phyloP scores from a whole-genome alignment of 495 filamentous ascomycete species.

The Penicillium ochrochloron region DNA sequence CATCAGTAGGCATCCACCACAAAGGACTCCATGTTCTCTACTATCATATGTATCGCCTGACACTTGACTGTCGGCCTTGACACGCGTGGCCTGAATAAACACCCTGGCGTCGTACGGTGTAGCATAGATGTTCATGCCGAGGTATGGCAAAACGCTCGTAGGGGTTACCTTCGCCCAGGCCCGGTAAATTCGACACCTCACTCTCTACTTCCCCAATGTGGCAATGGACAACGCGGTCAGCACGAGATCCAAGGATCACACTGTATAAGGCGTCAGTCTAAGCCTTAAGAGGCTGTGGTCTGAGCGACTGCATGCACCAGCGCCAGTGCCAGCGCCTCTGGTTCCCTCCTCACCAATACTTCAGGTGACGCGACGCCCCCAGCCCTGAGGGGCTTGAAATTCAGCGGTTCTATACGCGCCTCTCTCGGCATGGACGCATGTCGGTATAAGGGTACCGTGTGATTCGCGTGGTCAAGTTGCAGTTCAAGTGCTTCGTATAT shows the following conservation, averaged over 20 bases:
- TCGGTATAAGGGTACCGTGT: not conserved
- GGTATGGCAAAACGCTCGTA: not conserved
- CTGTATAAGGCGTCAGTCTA: constrained; percentile 30
- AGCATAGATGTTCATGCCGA: constrained; percentile 11
- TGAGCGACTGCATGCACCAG: constrained; percentile 16
- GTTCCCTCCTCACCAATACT: constrained; percentile 7
- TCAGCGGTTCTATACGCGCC: constrained; percentile 6
- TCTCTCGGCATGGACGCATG: not conserved
- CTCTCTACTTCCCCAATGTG: not conserved
- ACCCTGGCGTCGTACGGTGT: constrained; percentile 5
- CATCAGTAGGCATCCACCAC: not conserved
- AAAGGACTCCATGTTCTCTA: not conserved
- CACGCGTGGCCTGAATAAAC: not conserved
- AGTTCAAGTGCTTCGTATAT: not conserved
- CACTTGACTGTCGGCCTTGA: constrained; percentile 1
- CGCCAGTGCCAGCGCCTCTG: constrained; percentile 15
- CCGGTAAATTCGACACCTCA: not conserved
- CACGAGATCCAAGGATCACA: constrained; percentile 10
- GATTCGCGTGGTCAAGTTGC: not conserved
- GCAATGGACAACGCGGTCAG: constrained; percentile 13
- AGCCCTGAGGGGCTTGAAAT: not conserved
- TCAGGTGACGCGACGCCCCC: not conserved
- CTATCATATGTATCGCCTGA: constrained; percentile 17
- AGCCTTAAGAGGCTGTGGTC: constrained; percentile 49
- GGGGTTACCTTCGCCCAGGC: not conserved